Percentiles rank a stretch among this genome's conserved stretches.
These are phyloP conservation scores for Grosmannia clavigera DNA, from an alignment of 2,329 filamentous ascomycete species.

Conservation along the genomic window DNA sequence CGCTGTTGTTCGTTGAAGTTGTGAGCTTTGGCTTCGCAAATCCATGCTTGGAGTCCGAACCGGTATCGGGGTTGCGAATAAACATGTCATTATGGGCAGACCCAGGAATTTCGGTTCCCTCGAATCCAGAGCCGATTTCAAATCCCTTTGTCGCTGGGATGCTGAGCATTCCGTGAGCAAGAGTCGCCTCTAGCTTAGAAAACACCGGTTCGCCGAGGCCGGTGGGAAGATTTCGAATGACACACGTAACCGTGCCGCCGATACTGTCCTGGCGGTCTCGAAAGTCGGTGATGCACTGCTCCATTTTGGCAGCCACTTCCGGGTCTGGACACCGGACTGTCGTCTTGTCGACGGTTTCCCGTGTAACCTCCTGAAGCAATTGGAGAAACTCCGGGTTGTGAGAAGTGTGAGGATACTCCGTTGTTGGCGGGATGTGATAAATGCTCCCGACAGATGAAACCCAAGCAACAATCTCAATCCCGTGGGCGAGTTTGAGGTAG, in stretches of 20 bases:
- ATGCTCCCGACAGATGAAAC: slow-evolving; percentile 73
- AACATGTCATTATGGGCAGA: slow-evolving; percentile 91
- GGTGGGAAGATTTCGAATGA: slow-evolving; percentile 73
- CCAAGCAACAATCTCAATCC: slow-evolving; percentile 84
- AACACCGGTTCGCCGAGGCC: slow-evolving; percentile 91
- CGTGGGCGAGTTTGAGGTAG: slow-evolving; percentile 68
- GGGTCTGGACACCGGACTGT: slow-evolving; percentile 19
- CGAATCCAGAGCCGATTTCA: slow-evolving; percentile 88
- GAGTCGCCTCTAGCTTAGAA: slow-evolving; percentile 84
- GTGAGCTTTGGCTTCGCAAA: slow-evolving; percentile 33
- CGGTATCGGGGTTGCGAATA: slow-evolving; percentile 39
- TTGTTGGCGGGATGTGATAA: background rate
- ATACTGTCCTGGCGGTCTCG: slow-evolving; percentile 76
- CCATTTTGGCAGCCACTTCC: slow-evolving; percentile 50
- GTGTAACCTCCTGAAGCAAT: slow-evolving; percentile 59
- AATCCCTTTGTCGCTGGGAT: slow-evolving; percentile 95
- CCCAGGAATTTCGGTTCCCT: slow-evolving; percentile 72
- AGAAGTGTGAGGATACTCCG: too few relatives aligned
- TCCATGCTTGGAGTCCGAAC: slow-evolving; percentile 23
- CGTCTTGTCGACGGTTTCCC: slow-evolving; percentile 72
- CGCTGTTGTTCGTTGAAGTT: slow-evolving; percentile 89
- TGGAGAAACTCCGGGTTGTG: slow-evolving; percentile 51
- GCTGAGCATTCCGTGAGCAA: slow-evolving; percentile 88
- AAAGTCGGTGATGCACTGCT: slow-evolving; percentile 63
- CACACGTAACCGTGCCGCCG: slow-evolving; percentile 87